Evolutionary conservation across 2,329 filamentous ascomycete species (phyloP).

Genomic region (Ceratocystis harringtonii): DNA sequence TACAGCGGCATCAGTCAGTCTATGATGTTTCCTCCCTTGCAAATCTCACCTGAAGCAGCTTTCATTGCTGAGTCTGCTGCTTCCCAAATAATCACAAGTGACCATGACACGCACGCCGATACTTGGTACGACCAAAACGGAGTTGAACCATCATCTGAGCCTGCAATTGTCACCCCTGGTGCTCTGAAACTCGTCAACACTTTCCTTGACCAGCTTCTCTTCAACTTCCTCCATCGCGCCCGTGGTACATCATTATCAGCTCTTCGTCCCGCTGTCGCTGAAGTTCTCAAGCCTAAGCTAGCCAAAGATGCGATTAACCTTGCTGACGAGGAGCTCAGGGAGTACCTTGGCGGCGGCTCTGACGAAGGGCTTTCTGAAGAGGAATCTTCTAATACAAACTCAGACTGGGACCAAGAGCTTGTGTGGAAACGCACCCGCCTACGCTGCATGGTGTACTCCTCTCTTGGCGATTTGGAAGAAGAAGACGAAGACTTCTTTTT

Average conservation of each 20-base stretch:
- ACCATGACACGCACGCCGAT: conserved; percentile 61
- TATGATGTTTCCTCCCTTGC: conserved; percentile 50
- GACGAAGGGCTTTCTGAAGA: conserved; percentile 53
- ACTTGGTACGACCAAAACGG: conserved; percentile 55
- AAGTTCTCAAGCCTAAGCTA: conserved; percentile 78
- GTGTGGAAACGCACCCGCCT: conserved; percentile 88
- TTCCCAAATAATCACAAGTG: conserved; percentile 79
- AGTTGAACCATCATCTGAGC: conserved; percentile 48
- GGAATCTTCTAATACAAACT: conserved; percentile 29
- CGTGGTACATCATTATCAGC: conserved; percentile 61
- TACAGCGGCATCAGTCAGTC: conserved; percentile 39
- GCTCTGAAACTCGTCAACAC: conserved; percentile 71
- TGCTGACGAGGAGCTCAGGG: conserved; percentile 72
- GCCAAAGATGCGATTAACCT: conserved; percentile 71
- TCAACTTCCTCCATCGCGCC: conserved; percentile 70
- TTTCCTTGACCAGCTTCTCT: conserved; percentile 87
- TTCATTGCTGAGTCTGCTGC: conserved; percentile 83
- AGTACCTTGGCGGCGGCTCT: conserved; percentile 68
- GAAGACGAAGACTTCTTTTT: conserved; percentile 88
- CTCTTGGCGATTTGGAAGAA: conserved; percentile 91
- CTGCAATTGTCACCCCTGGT: conserved; percentile 54
- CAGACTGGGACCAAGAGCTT: conserved; percentile 76
- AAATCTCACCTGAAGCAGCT: conserved; percentile 59
- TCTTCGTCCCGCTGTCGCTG: conserved; percentile 66
- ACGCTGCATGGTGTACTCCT: conserved; percentile 96